A percentile compares a stretch with the other conserved stretches of the same genome.
These are phyloP conservation scores for Paecilomyces dactylethromorphus DNA, from an alignment of 2,329 filamentous ascomycete species.

Conservation along the genomic window DNA sequence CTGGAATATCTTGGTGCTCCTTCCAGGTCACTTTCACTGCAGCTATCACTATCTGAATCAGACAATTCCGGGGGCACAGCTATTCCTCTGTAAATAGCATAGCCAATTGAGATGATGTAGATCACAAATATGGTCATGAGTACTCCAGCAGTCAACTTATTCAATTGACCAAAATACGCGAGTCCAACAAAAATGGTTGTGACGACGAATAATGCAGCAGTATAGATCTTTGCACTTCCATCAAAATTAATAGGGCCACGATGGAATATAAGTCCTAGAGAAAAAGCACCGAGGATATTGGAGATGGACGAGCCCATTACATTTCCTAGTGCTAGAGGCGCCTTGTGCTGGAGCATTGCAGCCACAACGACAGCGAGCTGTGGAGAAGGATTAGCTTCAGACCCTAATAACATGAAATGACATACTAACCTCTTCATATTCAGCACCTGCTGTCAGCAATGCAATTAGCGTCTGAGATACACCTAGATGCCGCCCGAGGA, in stretches of 20 bases:
- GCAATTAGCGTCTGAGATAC: conserved; percentile 45
- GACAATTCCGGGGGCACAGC: conserved; percentile 36
- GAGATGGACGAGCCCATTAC: conserved; percentile 50
- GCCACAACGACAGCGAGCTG: conserved; percentile 46
- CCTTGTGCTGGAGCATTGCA: conserved; percentile 40
- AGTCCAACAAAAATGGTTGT: conserved; percentile 34
- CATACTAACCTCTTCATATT: conserved; percentile 48
- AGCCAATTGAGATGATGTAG: conserved; percentile 40
- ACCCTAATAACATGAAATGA: neutral
- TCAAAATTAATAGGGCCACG: conserved; percentile 35
- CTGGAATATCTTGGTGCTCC: conserved; percentile 13
- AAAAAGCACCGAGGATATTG: conserved; percentile 52
- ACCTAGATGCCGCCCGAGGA: conserved; percentile 38
- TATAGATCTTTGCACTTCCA: conserved; percentile 43
- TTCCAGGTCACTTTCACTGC: conserved; percentile 19
- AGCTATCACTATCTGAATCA: conserved; percentile 37
- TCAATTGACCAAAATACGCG: conserved; percentile 29
- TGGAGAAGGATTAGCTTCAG: conserved; percentile 2
- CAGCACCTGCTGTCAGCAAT: conserved; percentile 47
- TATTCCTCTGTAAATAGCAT: conserved; percentile 40
- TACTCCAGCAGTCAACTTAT: conserved; percentile 28
- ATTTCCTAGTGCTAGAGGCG: conserved; percentile 48
- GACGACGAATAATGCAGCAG: conserved; percentile 34
- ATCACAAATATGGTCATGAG: conserved; percentile 38
- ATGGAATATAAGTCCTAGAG: conserved; percentile 44